Evolutionary conservation across 2,329 filamentous ascomycete species (phyloP).

Genomic region (Clonostachys solani): DNA sequence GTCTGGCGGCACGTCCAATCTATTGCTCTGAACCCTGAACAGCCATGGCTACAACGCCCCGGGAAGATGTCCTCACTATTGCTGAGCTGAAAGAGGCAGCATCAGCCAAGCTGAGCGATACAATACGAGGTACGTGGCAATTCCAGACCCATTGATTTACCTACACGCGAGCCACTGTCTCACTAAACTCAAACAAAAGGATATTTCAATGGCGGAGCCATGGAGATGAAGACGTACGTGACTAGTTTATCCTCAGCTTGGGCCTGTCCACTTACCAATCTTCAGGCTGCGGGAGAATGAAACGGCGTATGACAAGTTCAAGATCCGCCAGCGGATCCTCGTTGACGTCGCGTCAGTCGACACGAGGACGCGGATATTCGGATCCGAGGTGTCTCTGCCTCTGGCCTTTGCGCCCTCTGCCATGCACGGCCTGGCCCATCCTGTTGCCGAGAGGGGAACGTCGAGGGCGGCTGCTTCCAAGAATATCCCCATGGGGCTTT

Average conservation of each 20-base stretch:
- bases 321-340: conserved; percentile 31
- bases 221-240: conserved; percentile 30
- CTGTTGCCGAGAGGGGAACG: conserved; percentile 45
- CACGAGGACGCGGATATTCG: conserved; percentile 11
- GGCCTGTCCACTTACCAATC: conserved; percentile 9
- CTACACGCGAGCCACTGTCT: not conserved
- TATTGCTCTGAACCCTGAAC: not conserved
- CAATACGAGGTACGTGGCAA: not conserved
- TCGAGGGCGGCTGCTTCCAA: conserved; percentile 28
- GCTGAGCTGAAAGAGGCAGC: not conserved
- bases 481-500: conserved; percentile 19
- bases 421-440: conserved; percentile 48
- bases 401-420: conserved; percentile 50
- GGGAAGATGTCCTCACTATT: not conserved
- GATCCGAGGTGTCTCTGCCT: conserved; percentile 33
- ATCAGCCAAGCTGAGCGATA: not conserved
- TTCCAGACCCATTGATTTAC: not conserved
- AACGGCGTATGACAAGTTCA: conserved; percentile 44
- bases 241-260: not conserved
- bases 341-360: conserved; percentile 14
- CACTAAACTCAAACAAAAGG: conserved; percentile 19
- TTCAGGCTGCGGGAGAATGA: conserved; percentile 49
- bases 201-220: conserved; percentile 54
- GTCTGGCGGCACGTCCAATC: too few relatives aligned
- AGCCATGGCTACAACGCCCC: not conserved